A percentile compares a stretch with the other conserved stretches of the same genome.
phyloP scores from a whole-genome alignment of 2,329 filamentous ascomycete genomes.

The Zymoseptoria crescenta region DNA sequence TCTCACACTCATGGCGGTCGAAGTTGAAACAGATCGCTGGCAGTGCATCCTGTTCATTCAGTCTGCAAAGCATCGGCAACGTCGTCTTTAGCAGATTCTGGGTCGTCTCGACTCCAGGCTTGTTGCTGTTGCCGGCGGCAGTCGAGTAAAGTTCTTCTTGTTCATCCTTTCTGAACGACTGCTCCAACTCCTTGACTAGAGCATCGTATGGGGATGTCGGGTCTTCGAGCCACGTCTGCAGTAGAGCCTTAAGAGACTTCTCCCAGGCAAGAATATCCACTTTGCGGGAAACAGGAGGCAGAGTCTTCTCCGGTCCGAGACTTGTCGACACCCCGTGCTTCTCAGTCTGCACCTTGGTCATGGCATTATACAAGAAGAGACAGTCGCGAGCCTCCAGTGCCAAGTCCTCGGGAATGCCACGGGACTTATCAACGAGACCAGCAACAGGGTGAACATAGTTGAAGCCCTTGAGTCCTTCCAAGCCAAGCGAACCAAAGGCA shows the following conservation, averaged over 20 bases:
- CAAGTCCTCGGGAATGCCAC: conserved; percentile 60
- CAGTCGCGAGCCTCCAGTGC: conserved; percentile 65
- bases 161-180: conserved; percentile 17
- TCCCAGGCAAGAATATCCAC: conserved; percentile 61
- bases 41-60: conserved; percentile 57
- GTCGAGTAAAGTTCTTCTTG: conserved; percentile 21
- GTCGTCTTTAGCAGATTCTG: conserved; percentile 38
- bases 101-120: conserved; percentile 6
- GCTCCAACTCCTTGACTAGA: conserved; percentile 44
- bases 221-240: conserved; percentile 55
- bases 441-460: conserved; percentile 59
- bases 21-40: conserved; percentile 74
- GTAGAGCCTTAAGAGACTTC: conserved; percentile 48
- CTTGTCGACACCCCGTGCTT: conserved; percentile 37
- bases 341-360: conserved; percentile 50
- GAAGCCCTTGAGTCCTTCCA: conserved; percentile 46
- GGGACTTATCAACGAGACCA: conserved; percentile 52
- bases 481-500: conserved; percentile 37
- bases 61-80: conserved; percentile 50
- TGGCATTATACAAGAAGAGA: conserved; percentile 55
- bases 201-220: conserved; percentile 44
- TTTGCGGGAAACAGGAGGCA: conserved; percentile 54
- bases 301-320: conserved; percentile 43
- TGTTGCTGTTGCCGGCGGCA: conserved; percentile 3
- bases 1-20: conserved; percentile 58